A percentile compares a stretch with the other conserved stretches of the same genome.
Conservation (phyloP, 495 filamentous ascomycete species). For the Trypethelium eluteriae region DNA sequence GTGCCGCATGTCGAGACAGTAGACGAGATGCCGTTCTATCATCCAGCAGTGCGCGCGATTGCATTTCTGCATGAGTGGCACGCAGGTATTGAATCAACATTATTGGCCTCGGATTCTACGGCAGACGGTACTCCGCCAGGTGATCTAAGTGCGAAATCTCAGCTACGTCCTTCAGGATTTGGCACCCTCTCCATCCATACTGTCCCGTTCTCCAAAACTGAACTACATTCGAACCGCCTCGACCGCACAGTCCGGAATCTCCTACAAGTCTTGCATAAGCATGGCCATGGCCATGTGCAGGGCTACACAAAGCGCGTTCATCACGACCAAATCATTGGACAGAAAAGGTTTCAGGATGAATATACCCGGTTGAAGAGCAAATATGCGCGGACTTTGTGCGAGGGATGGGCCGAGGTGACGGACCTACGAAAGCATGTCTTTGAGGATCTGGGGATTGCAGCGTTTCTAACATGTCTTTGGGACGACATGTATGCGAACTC, state of each 20-base stretch:
- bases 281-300: constrained; percentile 54
- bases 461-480: constrained; percentile 93
- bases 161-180: not conserved
- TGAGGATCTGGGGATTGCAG: constrained; percentile 85
- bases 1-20: constrained; percentile 59
- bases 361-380: constrained; percentile 72
- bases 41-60: constrained; percentile 63
- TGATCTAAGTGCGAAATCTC: not conserved
- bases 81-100: constrained; percentile 5
- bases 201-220: constrained; percentile 46
- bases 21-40: constrained; percentile 73
- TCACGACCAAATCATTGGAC: constrained; percentile 68
- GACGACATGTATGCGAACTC: constrained; percentile 59
- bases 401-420: constrained; percentile 73
- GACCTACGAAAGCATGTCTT: constrained; percentile 90
- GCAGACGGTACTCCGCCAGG: constrained; percentile 7
- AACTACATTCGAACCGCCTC: constrained; percentile 43
- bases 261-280: constrained; percentile 64
- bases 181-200: constrained; percentile 62
- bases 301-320: constrained; percentile 68
- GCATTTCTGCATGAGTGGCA: constrained; percentile 65
- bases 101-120: constrained; percentile 23
- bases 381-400: constrained; percentile 60
- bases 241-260: constrained; percentile 64
- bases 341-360: constrained; percentile 65